Conservation (phyloP, 2,329 filamentous ascomycete species). For the Apiospora kogelbergensis region DNA sequence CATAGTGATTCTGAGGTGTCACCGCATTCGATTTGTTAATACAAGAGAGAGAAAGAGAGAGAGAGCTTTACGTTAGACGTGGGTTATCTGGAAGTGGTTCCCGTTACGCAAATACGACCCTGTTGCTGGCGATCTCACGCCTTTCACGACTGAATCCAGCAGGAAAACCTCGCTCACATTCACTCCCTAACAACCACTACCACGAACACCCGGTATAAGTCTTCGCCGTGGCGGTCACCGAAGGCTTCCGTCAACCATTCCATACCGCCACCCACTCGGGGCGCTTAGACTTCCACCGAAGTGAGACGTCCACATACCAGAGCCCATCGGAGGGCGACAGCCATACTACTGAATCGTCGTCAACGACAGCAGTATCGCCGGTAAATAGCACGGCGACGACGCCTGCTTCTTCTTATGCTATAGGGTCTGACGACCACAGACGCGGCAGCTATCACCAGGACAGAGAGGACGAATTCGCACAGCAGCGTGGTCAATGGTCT, state of each 20-base stretch:
- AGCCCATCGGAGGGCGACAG: conserved; percentile 2
- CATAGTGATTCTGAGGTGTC: conserved; percentile 1
- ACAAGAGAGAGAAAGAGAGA: too few species aligned
- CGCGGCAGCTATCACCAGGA: background rate
- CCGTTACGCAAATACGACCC: conserved; percentile 6
- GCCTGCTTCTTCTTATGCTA: background rate
- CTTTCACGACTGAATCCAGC: background rate
- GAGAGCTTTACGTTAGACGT: conserved; percentile 4
- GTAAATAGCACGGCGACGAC: background rate
- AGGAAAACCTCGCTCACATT: background rate
- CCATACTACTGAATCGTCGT: background rate
- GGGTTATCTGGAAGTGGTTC: background rate
- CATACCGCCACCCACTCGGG: conserved; percentile 1
- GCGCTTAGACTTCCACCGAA: background rate
- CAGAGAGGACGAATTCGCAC: conserved; percentile 13
- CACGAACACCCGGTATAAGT: background rate
- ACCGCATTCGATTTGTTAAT: background rate
- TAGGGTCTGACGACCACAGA: background rate
- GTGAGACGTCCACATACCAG: background rate
- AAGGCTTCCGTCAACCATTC: conserved; percentile 11
- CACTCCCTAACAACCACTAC: background rate
- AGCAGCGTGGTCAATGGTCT: conserved; percentile 55
- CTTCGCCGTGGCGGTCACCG: conserved; percentile 17
- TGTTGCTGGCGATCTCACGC: background rate
- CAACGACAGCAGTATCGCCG: background rate